Base-by-base conservation (phyloP, 2,329 filamentous ascomycete species). In the Lomentospora prolificans region DNA sequence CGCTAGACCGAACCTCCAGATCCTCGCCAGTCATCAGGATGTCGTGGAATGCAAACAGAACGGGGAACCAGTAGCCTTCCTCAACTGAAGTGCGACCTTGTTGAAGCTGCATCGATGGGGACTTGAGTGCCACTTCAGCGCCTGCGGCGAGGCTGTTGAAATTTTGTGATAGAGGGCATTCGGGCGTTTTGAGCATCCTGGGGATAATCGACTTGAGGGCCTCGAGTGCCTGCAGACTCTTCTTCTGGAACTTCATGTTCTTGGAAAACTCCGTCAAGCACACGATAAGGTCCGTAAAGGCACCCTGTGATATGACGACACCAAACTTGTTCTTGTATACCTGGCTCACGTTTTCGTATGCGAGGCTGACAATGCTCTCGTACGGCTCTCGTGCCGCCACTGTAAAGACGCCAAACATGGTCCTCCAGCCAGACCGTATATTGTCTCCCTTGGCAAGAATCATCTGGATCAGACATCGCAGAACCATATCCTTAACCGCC, bases 21-120 rank as follows among this genome's bases (percentile, higher is more conserved):
- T 99, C 94, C 70, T 99, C 95, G 2, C 95, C 94, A 1, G 94
- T 99, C 94, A 99, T 99, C 51, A 99, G 75, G 22, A 99, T 91
- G 68, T 99, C 94, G 67, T 99, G 94, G 76, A 99, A 99, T 3
- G 95, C 92, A 66, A 99, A 97, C 28, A 99, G 76, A 4, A 99
- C 89, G 0, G 94, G 94, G 70, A 99, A 99, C 94, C 94, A 99
- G 70, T 91, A 99, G 36, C 95, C 91, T 68, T 97, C 94, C 68
- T 99, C 95, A 60, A 94, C 84, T 3, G 91, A 95, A 50, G 95
- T 95, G 55, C 87, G 85, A 57, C 77, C 87, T 56, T 84, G 84
- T 58, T 85, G 83, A 65, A 66, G 69, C 68, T 72, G 70, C 63
- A 65, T 70, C 6, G 74, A 71, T 55, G 77, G 69, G 24, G 70